A percentile compares a stretch with the other conserved stretches of the same genome.
These are phyloP conservation scores for Phaeotremella fagi DNA, from an alignment of 768 basidiomycete genomes.

Conservation along the genomic window DNA sequence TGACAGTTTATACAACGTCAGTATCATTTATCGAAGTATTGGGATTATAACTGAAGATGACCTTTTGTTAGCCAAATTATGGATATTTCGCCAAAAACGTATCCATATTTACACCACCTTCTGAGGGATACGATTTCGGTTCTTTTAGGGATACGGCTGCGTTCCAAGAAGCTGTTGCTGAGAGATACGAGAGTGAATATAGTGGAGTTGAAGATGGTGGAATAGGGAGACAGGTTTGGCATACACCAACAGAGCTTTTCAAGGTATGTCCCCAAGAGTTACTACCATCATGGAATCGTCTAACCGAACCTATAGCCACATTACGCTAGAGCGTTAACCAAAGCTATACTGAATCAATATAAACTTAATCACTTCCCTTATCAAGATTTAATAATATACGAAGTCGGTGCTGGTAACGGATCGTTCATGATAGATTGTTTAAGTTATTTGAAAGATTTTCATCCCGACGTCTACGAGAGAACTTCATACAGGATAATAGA, in stretches of 20 bases:
- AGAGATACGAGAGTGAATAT: conserved; percentile 56
- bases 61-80: conserved; percentile 67
- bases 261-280: conserved; percentile 58
- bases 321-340: conserved; percentile 86
- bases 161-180: conserved; percentile 76
- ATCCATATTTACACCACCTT: conserved; percentile 63
- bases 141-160: conserved; percentile 62
- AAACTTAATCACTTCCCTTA: conserved; percentile 93
- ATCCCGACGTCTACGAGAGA: conserved; percentile 84
- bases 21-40: conserved; percentile 1
- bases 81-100: conserved; percentile 95
- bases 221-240: conserved; percentile 80
- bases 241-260: conserved; percentile 96
- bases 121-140: conserved; percentile 65
- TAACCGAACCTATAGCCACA: conserved; percentile 61
- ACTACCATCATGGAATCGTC: background rate
- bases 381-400: conserved; percentile 91
- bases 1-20: conserved; percentile 82
- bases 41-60: background rate
- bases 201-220: conserved; percentile 38
- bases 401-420: conserved; percentile 96
- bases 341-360: conserved; percentile 85
- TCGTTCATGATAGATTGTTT: conserved; percentile 87
- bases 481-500: conserved; percentile 93
- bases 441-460: conserved; percentile 65